Percentiles rank a stretch among this genome's conserved stretches.
Evolutionary conservation across 805 yeast species (phyloP).

Genomic region (Monosporozyma servazzii): DNA sequence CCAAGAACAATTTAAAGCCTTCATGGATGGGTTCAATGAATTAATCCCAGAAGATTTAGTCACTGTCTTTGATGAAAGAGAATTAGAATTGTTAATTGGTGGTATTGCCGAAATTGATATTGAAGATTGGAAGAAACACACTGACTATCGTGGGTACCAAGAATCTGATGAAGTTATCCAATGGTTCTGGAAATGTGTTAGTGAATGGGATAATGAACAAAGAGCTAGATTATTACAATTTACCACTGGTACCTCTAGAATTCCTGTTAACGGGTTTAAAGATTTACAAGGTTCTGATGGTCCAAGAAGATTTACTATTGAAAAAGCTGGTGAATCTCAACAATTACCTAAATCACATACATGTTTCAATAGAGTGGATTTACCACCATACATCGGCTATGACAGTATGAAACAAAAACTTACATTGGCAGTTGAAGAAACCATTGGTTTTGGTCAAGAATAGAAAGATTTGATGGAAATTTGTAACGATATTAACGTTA

Average conservation of each 20-base stretch:
- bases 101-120: conserved; percentile 97
- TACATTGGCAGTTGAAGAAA: conserved; percentile 95
- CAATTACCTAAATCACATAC: conserved; percentile 97
- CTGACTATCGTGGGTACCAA: conserved; percentile 96
- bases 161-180: conserved; percentile 93
- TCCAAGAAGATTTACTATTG: conserved; percentile 97
- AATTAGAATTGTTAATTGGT: conserved; percentile 90
- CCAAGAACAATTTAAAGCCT: conserved; percentile 92
- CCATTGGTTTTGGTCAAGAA: conserved; percentile 98
- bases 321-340: conserved; percentile 85
- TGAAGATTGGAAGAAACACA: conserved; percentile 98
- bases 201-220: conserved; percentile 94
- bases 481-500: background rate
- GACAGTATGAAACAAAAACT: conserved; percentile 82
- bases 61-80: conserved; percentile 95
- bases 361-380: conserved; percentile 96
- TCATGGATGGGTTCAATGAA: conserved; percentile 95
- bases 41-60: conserved; percentile 94
- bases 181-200: conserved; percentile 96
- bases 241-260: conserved; percentile 98
- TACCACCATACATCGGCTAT: conserved; percentile 85
- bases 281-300: conserved; percentile 99
- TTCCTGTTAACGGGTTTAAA: conserved; percentile 97
- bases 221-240: conserved; percentile 91
- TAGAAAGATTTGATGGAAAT: conserved; percentile 21